These are phyloP conservation scores for Mortierella sp. DNA, from an alignment of 371 early-diverging fungal species.

Conservation along the genomic window DNA sequence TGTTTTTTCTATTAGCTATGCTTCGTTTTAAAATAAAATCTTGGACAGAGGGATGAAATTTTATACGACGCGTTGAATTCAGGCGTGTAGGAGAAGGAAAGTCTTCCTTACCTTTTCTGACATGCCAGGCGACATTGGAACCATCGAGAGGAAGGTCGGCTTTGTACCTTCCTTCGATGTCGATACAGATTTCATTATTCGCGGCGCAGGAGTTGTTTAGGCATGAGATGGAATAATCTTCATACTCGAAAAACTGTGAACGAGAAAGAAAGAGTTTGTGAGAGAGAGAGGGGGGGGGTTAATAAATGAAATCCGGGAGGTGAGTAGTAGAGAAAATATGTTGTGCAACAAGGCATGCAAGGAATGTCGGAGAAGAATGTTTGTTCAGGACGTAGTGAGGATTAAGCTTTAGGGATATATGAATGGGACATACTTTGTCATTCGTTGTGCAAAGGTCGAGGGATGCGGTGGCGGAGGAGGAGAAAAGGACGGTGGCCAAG, in stretches of 20 bases:
- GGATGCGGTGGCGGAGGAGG: neutral
- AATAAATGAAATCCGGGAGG: neutral
- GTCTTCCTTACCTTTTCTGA: conserved; percentile 3
- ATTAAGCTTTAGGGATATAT: no score
- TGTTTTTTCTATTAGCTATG: no score
- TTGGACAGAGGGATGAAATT: no score
- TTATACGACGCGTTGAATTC: no score
- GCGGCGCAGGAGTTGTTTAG: neutral
- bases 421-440: neutral
- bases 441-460: neutral
- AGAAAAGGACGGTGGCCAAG: neutral
- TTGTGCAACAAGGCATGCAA: no score
- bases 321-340: no score
- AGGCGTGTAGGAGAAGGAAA: neutral
- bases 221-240: neutral
- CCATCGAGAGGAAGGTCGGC: neutral
- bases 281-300: neutral
- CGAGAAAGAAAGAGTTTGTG: no score
- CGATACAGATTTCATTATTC: neutral
- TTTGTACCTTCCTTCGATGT: conserved; percentile 21
- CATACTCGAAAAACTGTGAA: conserved; percentile 7
- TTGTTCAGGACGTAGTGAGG: no score
- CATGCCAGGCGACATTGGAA: conserved; percentile 5
- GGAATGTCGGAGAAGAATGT: no score
- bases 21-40: no score